These are phyloP conservation scores for Ascochyta rabiei DNA, from an alignment of 2,329 filamentous ascomycete genomes.

Conservation along the genomic window DNA sequence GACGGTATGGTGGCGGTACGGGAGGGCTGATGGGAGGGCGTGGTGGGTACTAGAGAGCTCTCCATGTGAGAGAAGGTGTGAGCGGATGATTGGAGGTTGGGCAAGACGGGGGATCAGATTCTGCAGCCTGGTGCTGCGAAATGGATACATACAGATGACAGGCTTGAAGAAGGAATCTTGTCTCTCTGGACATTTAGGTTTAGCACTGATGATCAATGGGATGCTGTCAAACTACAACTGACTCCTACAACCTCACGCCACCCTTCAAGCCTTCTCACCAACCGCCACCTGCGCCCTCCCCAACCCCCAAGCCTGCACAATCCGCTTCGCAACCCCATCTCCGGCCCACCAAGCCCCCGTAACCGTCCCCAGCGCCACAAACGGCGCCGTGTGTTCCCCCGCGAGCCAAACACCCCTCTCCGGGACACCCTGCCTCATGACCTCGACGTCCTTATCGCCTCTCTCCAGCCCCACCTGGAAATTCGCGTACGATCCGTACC, in stretches of 20 bases:
- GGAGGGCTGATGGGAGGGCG: too few species aligned
- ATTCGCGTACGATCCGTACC: slow-evolving; percentile 83
- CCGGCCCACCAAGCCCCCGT: slow-evolving; percentile 94
- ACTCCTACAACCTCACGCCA: not conserved
- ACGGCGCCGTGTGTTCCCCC: slow-evolving; percentile 88
- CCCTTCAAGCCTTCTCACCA: not conserved
- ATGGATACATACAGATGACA: too few species aligned
- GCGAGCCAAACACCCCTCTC: slow-evolving; percentile 80
- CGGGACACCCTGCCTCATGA: slow-evolving; percentile 61
- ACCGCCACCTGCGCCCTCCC: slow-evolving; percentile 40
- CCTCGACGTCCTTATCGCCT: slow-evolving; percentile 74
- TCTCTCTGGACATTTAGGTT: too few species aligned
- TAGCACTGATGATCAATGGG: too few species aligned
- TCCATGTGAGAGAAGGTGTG: too few species aligned
- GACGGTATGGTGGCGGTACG: too few species aligned
- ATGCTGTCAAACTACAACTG: not conserved
- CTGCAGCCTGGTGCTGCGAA: too few species aligned
- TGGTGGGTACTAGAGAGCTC: too few species aligned
- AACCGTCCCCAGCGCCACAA: slow-evolving; percentile 68
- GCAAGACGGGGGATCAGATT: too few species aligned
- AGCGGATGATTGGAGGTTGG: too few species aligned
- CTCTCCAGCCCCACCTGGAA: slow-evolving; percentile 77
- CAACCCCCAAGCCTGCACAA: slow-evolving; percentile 57
- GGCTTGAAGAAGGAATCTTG: too few species aligned
- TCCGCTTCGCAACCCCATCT: slow-evolving; percentile 73